A percentile compares a stretch with the other conserved stretches of the same genome.
Evolutionary conservation across 495 filamentous ascomycete genomes (phyloP).

Genomic region (Hypoxylon intermedium): DNA sequence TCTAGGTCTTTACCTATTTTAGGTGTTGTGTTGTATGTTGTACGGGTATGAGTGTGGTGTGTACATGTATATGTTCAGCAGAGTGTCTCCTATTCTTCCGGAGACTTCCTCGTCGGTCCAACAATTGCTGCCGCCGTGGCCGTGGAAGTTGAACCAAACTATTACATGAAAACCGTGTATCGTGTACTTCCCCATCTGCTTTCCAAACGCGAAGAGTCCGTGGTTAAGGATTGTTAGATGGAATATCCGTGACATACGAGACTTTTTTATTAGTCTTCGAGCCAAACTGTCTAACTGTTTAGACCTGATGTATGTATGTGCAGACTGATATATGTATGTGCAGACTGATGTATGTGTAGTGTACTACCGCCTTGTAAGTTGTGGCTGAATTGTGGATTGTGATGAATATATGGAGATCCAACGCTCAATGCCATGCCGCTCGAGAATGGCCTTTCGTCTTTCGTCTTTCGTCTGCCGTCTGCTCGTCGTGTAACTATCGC

Average conservation of each 20-base stretch:
- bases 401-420: too few species aligned
- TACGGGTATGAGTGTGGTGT: neutral
- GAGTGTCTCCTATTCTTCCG: slow-evolving; percentile 26
- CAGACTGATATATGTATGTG: too few species aligned
- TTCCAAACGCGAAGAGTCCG: slow-evolving; percentile 2
- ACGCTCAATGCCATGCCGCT: too few species aligned
- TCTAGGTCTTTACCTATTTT: slow-evolving; percentile 2
- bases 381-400: too few species aligned
- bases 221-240: too few species aligned
- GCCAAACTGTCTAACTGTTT: too few species aligned
- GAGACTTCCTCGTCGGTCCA: slow-evolving; percentile 20
- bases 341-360: too few species aligned
- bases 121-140: slow-evolving; percentile 25
- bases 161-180: slow-evolving; percentile 3
- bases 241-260: too few species aligned
- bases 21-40: neutral
- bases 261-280: too few species aligned
- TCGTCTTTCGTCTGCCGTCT: slow-evolving; percentile 2
- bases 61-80: slow-evolving; percentile 8
- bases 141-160: neutral
- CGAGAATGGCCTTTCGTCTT: slow-evolving; percentile 8
- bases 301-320: too few species aligned
- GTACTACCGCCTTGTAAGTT: too few species aligned
- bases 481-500: slow-evolving; percentile 34
- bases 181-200: slow-evolving; percentile 29